Base-by-base conservation (phyloP, 768 basidiomycete genomes). In the Boletus bicolor region DNA sequence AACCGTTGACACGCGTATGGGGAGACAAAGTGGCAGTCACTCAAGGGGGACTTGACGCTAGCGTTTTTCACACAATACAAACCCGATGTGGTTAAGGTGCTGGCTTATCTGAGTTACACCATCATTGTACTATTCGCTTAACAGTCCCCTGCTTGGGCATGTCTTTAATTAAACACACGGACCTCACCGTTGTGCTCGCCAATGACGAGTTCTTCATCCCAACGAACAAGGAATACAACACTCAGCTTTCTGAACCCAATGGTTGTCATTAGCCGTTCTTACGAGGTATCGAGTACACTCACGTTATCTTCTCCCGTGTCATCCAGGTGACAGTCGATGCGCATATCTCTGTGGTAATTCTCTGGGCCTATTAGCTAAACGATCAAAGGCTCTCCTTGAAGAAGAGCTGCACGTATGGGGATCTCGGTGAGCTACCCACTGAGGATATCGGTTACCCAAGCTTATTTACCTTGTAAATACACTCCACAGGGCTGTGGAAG, bases 341-440 rank as follows among this genome's bases (percentile, higher is more conserved):
- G 83, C 86, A 35, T 99, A 99, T 72, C 84, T 99, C 49, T 95
- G 92, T 69, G 97, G 97, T 35, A 98, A 99, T 75, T 98, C 94
- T 26, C 81, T 98, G 10, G 97, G 97, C 5, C 78, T 88, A 52
- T 76, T 91, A 65, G 82, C 90, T 43, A 91, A 85, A 68, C 77
- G 82, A 37, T 89, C 94, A 32, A 79, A 81, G 59, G 69, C 77
- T 57, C 77, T 94, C 43, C 76, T 98, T 15, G 75, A 88, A 58
- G 83, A 96, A 71, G 97, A 99, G 71, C 72, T 98, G 49, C 68
- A 80, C 47, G 86, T 86, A 30, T 99, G 97, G 97, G 85, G 79
- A 35, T 81, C 84, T 53, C 78, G 78, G 86, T 87, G 65, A 67
- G 78, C 67, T 12, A 19, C 44, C 51, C 36, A 60, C 57, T 53